Conservation (phyloP, 495 filamentous ascomycete species). For the Rhypophila decipiens region DNA sequence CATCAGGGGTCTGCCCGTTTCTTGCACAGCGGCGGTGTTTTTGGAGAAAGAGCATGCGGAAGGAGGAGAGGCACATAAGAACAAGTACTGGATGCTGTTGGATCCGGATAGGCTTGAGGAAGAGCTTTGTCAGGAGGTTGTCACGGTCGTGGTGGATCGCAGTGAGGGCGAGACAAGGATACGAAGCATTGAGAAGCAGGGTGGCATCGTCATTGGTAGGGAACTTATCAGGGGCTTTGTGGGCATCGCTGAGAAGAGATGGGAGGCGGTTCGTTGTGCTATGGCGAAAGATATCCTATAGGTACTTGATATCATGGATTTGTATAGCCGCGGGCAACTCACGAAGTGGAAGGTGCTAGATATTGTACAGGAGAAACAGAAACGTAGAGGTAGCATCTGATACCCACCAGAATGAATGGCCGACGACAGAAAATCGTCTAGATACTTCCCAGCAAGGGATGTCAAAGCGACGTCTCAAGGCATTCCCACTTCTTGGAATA, state of each 20-base stretch:
- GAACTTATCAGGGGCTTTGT: constrained; percentile 35
- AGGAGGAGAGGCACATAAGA: constrained; percentile 24
- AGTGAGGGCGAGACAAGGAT: constrained; percentile 49
- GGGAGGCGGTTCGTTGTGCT: constrained; percentile 32
- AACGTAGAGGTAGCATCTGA: background rate
- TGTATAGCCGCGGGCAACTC: too few species aligned
- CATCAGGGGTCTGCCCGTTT: constrained; percentile 60
- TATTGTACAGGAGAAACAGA: too few species aligned
- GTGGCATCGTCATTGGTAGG: constrained; percentile 49
- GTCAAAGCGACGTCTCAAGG: background rate
- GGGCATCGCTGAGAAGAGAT: constrained; percentile 32
- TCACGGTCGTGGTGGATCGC: constrained; percentile 68
- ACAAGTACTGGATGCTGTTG: constrained; percentile 66
- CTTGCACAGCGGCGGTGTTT: constrained; percentile 72
- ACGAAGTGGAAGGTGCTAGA: too few species aligned
- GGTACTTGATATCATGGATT: too few species aligned
- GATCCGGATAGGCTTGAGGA: constrained; percentile 93
- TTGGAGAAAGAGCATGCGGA: constrained; percentile 54
- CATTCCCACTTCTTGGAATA: background rate
- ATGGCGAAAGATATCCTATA: constrained; percentile 4
- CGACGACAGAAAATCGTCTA: too few species aligned
- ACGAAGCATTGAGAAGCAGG: constrained; percentile 69
- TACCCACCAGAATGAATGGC: background rate
- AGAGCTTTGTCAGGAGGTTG: constrained; percentile 63
- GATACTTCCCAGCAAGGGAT: background rate